Evolutionary conservation across 495 filamentous ascomycete genomes (phyloP), one percentile per base, ranked within the genome.

Genomic region (Penicillium psychrofluorescens): DNA sequence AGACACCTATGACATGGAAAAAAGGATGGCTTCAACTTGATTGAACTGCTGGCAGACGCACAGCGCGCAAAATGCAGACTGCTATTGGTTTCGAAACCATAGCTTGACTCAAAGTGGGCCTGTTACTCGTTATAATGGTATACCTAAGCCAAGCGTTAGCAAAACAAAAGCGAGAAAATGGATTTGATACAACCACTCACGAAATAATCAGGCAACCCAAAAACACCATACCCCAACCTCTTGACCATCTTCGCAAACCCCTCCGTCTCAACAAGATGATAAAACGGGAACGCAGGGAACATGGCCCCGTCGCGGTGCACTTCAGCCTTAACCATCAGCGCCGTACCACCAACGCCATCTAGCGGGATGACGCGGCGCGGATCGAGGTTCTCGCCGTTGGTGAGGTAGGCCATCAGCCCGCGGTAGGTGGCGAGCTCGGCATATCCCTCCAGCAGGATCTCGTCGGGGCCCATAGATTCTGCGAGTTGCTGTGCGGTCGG

Each of bases 271-370:
- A 98, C 91, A 27, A 98, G 66, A 64, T 97, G 86, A 57, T 94
- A 98, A 59, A 98, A 98, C 4, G 91, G 66, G 62, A 98, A 98
- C 0, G 92, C 78, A 12, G 92, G 92, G 63, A 98, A 98, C 92
- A 98, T 98, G 44, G 94, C 92, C 4, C 92, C 92, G 61, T 98
- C 94, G 11, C 92, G 79, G 56, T 98, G 92, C 7, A 98, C 92
- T 44, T 97, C 94, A 0, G 94, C 92, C 70, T 96, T 96, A 11
- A 98, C 92, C 64, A 98, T 66, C 43, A 98, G 72, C 7, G 91
- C 87, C 2, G 92, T 95, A 6, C 92, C 92, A 37, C 92, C 92
- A 10, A 98, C 94, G 13, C 92, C 92, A 64, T 98, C 94, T 5
- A 98, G 68, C 13, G 74, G 70, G 6, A 95, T 71, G 52, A 85